Evolutionary conservation across 371 early-diverging fungal genomes (phyloP).

Genomic region (Haplosporangium sp.): DNA sequence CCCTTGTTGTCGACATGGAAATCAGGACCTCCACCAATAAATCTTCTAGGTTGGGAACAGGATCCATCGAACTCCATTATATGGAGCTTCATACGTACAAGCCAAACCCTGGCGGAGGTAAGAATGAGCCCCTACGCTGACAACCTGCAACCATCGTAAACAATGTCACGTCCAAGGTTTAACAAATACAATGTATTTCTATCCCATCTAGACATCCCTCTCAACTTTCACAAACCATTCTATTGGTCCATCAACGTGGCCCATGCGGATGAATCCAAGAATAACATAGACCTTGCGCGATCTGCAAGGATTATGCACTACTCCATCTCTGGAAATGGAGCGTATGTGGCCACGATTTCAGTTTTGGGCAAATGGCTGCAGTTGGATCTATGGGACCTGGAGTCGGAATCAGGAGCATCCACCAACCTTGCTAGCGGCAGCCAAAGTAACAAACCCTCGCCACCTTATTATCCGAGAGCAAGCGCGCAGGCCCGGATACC

Average conservation of each 20-base stretch:
- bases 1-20: slow-evolving; percentile 5
- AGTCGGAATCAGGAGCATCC: not conserved
- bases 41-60: not conserved
- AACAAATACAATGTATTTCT: not conserved
- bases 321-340: not conserved
- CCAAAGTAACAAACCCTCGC: not conserved
- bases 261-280: not conserved
- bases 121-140: no score
- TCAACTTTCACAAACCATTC: not conserved
- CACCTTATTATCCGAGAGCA: not conserved
- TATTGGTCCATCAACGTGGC: slow-evolving; percentile 1
- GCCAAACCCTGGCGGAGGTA: not conserved
- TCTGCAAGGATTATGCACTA: not conserved
- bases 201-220: not conserved
- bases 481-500: not conserved
- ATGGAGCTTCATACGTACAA: not conserved
- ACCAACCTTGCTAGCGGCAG: no score
- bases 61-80: not conserved
- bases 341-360: not conserved
- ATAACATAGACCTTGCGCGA: not conserved
- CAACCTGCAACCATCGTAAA: no score
- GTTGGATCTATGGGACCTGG: not conserved
- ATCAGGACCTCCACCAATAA: not conserved
- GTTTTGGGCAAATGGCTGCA: not conserved
- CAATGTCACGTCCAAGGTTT: no score